A percentile compares a stretch with the other conserved stretches of the same genome.
Evolutionary conservation across 2,329 filamentous ascomycete genomes (phyloP).

Genomic region (Phaeophleospora eucalypticola): DNA sequence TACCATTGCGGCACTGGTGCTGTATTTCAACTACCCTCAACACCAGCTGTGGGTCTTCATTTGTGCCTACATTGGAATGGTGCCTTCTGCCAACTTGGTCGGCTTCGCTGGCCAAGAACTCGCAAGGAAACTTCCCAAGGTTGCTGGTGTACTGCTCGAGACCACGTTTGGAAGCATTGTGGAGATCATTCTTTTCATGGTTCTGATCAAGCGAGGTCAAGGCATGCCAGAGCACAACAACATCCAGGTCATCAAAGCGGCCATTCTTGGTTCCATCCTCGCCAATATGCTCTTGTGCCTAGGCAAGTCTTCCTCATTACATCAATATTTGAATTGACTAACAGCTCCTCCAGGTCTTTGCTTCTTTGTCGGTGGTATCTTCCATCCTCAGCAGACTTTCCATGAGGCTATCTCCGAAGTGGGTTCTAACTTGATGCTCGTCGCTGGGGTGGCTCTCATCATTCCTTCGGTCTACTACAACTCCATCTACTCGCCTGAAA

Average conservation of each 20-base stretch:
- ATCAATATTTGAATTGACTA: conserved; percentile 4
- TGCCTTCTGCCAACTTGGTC: conserved; percentile 48
- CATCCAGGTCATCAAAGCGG: conserved; percentile 66
- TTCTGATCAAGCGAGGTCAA: conserved; percentile 52
- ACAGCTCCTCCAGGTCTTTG: conserved; percentile 46
- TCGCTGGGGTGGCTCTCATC: conserved; percentile 58
- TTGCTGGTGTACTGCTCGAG: conserved; percentile 57
- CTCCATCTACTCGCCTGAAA: conserved; percentile 20
- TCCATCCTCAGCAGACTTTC: conserved; percentile 65
- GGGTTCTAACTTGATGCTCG: conserved; percentile 70
- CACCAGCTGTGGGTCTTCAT: conserved; percentile 44
- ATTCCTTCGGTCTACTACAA: conserved; percentile 53
- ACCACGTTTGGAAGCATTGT: conserved; percentile 64
- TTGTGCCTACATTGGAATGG: conserved; percentile 48
- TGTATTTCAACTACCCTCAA: conserved; percentile 39
- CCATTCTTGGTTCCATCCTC: conserved; percentile 76
- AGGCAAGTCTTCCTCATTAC: conserved; percentile 41
- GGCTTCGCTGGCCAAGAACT: conserved; percentile 66
- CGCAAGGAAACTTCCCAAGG: conserved; percentile 69
- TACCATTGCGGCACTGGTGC: conserved; percentile 44
- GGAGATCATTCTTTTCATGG: conserved; percentile 77
- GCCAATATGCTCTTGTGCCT: conserved; percentile 78
- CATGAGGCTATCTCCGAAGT: conserved; percentile 74
- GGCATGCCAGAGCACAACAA: conserved; percentile 25
- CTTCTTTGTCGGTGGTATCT: conserved; percentile 72